Evolutionary conservation across 768 basidiomycete species (phyloP), one percentile per base, ranked within the genome.

Genomic region (Daedaleopsis nitida): DNA sequence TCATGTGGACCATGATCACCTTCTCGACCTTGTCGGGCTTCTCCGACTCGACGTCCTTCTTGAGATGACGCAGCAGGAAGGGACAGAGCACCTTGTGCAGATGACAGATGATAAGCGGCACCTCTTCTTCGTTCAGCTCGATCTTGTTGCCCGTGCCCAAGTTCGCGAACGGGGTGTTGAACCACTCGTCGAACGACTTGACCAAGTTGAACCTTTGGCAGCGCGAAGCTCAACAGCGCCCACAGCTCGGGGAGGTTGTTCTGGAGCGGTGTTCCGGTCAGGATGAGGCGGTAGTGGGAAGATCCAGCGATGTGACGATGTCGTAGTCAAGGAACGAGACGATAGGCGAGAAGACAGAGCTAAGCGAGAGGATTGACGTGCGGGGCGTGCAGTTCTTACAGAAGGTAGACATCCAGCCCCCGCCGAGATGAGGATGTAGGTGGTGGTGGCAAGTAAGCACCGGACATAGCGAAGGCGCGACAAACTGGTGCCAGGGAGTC

Each of bases 131-230:
- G 77, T 96, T 97, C 79, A 98, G 75, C 80, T 97, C 95, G 72
- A 98, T 96, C 84, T 96, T 97, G 77, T 99, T 96, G 10, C 91
- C 90, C 0, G 92, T 92, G 34, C 96, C 96, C n/a, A 95, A 94
- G 75, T 94, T 98, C 61, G 97, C 96, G 66, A 99, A 99, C 0
- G 97, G 97, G 1, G 96, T 97, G 78, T 98, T 98, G 83, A 98
- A 99, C 97, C 97, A 99, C 71, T 98, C 97, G 69, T 98, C 97
- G 73, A 99, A 98, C 21, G 95, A 96, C 74, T 98, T 96, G 62
- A 97, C 95, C 0, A 96, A 98, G 78, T 98, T 98, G 83, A 99
- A 98, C 87, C 76, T 92, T 94, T 13, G 94, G 94, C 6, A 94
- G 82, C 37, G 91, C 94, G 72, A 98, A 98, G 74, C 97, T 98